phyloP scores from a whole-genome alignment of 2,329 filamentous ascomycete genomes.

The Colletotrichum destructivum region DNA sequence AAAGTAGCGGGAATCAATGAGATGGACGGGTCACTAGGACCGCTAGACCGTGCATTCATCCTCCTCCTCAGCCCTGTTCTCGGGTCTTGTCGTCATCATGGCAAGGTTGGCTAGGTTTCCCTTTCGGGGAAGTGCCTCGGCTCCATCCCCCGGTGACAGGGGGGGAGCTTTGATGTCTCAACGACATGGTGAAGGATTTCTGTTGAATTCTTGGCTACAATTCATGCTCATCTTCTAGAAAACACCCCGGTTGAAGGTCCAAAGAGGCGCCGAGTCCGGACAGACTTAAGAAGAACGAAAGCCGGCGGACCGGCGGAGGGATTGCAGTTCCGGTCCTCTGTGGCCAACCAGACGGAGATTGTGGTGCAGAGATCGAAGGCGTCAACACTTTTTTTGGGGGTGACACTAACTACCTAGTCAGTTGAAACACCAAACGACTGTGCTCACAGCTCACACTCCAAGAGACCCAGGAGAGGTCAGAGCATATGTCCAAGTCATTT shows the following conservation, averaged over 20 bases:
- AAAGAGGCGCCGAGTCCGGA: not conserved
- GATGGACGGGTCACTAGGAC: slow-evolving; percentile 34
- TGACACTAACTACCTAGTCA: not conserved
- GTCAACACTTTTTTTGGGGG: not conserved
- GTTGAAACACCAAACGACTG: not conserved
- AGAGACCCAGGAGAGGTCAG: not conserved
- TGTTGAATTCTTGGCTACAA: not conserved
- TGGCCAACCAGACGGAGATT: not conserved
- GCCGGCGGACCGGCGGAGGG: slow-evolving; percentile 16
- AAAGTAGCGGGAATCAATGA: slow-evolving; percentile 21
- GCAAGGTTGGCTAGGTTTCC: slow-evolving; percentile 22
- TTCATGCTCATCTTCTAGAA: too few species aligned
- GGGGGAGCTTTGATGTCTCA: slow-evolving; percentile 8
- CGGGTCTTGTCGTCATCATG: slow-evolving; percentile 29
- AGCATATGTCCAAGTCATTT: too few species aligned
- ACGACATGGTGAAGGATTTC: not conserved
- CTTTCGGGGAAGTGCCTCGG: slow-evolving; percentile 31
- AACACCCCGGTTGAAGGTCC: not conserved
- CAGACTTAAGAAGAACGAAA: not conserved
- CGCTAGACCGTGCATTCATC: slow-evolving; percentile 6
- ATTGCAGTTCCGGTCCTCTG: slow-evolving; percentile 3
- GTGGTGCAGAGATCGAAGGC: too few species aligned
- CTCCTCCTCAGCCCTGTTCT: slow-evolving; percentile 21
- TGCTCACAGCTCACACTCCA: not conserved
- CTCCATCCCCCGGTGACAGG: slow-evolving; percentile 9